A percentile compares a stretch with the other conserved stretches of the same genome.
These are phyloP conservation scores for Sordariomycetes sp. DNA, from an alignment of 2,329 filamentous ascomycete genomes.

Conservation along the genomic window DNA sequence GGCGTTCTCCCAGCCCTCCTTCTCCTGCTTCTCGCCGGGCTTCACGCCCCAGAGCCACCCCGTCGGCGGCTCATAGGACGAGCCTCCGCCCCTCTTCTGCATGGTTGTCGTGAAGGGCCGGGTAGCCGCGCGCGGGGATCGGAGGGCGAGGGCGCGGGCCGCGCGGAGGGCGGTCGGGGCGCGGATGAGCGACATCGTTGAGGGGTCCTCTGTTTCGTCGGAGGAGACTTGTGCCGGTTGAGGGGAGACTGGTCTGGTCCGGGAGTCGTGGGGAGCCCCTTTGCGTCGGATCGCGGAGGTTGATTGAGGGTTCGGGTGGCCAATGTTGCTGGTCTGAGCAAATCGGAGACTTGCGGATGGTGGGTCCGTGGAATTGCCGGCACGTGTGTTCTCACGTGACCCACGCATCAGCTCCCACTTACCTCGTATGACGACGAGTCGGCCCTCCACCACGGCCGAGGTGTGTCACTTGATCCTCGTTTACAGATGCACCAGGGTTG, in stretches of 20 bases:
- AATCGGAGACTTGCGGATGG: neutral
- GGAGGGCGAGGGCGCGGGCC: constrained; percentile 1
- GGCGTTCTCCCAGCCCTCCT: constrained; percentile 90
- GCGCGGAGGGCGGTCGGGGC: constrained; percentile 4
- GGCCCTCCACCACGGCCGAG: neutral
- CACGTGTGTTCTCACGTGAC: neutral
- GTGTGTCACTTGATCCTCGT: neutral
- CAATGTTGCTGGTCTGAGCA: neutral
- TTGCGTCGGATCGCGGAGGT: neutral
- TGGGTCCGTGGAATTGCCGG: neutral
- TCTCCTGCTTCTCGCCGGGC: constrained; percentile 89
- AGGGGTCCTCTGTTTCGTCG: neutral
- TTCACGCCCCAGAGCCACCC: constrained; percentile 93
- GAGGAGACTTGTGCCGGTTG: neutral
- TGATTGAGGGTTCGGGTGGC: neutral
- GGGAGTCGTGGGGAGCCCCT: neutral
- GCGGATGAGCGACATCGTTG: constrained; percentile 4
- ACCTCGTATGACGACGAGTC: neutral
- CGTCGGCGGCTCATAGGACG: constrained; percentile 78
- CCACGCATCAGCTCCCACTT: neutral
- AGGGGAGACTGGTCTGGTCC: constrained; percentile 1
- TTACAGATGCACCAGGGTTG: neutral
- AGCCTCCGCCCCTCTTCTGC: constrained; percentile 20
- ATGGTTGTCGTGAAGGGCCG: constrained; percentile 1
- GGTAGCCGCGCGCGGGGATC: neutral